Conservation (phyloP, 2,329 filamentous ascomycete genomes). For the Mycosphaerelloides madeirae region DNA sequence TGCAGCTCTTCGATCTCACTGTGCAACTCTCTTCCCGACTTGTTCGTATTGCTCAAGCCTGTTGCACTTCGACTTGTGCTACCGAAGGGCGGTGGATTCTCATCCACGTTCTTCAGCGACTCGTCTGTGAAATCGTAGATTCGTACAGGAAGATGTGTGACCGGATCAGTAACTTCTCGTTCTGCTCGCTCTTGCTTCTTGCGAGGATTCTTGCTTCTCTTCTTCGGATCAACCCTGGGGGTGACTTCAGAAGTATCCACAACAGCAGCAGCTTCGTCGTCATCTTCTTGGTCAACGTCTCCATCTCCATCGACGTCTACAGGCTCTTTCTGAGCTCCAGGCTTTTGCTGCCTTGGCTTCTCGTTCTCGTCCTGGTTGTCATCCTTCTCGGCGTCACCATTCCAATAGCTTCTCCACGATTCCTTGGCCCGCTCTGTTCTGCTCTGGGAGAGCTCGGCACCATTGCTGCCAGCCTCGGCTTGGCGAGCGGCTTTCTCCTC, state of each 20-base stretch:
- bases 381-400: conserved; percentile 15
- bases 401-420: conserved; percentile 22
- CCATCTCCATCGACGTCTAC: conserved; percentile 15
- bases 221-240: conserved; percentile 39
- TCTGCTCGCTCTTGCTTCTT: conserved; percentile 45
- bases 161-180: conserved; percentile 64
- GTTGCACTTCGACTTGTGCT: conserved; percentile 40
- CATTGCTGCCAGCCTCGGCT: conserved; percentile 25
- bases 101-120: conserved; percentile 49
- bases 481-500: conserved; percentile 42
- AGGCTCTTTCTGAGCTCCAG: conserved; percentile 7
- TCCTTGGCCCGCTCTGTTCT: conserved; percentile 34
- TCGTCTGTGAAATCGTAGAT: conserved; percentile 65
- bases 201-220: conserved; percentile 47
- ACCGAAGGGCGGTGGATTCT: conserved; percentile 44
- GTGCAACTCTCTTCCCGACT: conserved; percentile 41
- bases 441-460: conserved; percentile 25
- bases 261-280: conserved; percentile 23
- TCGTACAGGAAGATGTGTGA: conserved; percentile 64
- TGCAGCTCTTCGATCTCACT: conserved; percentile 41
- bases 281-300: conserved; percentile 16
- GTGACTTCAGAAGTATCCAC: conserved; percentile 43
- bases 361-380: conserved; percentile 14
- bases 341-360: conserved; percentile 8
- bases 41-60: conserved; percentile 42